These are phyloP conservation scores for Larix kaempferi DNA, from an alignment of 75 land plant genomes.

Conservation along the genomic window DNA sequence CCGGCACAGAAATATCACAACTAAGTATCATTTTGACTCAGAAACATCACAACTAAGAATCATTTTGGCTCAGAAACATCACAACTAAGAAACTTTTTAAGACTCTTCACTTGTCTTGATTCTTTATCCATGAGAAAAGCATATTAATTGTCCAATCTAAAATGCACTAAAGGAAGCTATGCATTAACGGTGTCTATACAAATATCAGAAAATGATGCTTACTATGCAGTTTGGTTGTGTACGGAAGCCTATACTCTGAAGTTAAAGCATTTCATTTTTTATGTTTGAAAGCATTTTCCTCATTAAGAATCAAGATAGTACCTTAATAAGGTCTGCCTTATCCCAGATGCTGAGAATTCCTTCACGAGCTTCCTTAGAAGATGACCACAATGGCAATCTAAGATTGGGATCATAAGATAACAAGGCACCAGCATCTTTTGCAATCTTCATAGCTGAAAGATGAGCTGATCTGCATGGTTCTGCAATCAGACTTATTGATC, in stretches of 20 bases:
- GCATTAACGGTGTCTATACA: no score
- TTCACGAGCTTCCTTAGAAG: slow-evolving; percentile 43
- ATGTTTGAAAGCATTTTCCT: neutral
- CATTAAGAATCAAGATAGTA: neutral
- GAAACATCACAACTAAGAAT: no score
- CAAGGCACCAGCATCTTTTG: slow-evolving; percentile 35
- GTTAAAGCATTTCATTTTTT: neutral
- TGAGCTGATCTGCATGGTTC: slow-evolving; percentile 52
- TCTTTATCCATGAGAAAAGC: no score
- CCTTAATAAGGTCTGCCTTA: slow-evolving; percentile 55
- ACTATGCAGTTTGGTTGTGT: no score
- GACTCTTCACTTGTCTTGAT: no score
- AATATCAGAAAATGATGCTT: no score
- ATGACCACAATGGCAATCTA: slow-evolving; percentile 49
- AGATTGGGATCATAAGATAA: slow-evolving; percentile 66
- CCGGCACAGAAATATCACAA: neutral
- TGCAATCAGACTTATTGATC: slow-evolving; percentile 48
- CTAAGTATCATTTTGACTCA: no score
- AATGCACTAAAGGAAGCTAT: no score
- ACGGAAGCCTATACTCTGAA: no score
- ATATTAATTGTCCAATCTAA: no score
- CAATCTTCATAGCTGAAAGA: slow-evolving; percentile 36
- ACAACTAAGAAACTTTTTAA: no score
- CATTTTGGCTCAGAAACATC: no score
- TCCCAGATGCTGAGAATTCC: slow-evolving; percentile 62